These are phyloP conservation scores for Boletales sp. DNA, from an alignment of 768 basidiomycete genomes.

Conservation along the genomic window DNA sequence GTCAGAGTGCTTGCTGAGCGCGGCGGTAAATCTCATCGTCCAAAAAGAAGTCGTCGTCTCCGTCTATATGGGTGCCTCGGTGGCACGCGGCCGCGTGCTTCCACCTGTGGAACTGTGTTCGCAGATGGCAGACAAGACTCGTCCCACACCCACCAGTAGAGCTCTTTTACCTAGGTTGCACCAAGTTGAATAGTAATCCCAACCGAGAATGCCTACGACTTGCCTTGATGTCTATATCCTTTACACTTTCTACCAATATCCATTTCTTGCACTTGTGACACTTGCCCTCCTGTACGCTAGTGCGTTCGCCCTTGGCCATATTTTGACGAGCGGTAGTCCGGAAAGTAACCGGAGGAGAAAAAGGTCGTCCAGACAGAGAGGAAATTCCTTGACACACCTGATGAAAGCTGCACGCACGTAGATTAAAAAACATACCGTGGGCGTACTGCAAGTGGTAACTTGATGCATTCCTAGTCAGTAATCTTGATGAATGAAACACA, in stretches of 20 bases:
- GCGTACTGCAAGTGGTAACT: conserved; percentile 84
- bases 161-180: conserved; percentile 55
- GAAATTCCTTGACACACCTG: conserved; percentile 55
- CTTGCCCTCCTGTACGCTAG: conserved; percentile 59
- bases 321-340: conserved; percentile 44
- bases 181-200: neutral
- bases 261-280: conserved; percentile 78
- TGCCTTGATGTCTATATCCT: conserved; percentile 72
- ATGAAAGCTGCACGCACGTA: neutral
- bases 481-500: neutral
- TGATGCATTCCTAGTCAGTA: conserved; percentile 2
- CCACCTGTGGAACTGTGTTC: conserved; percentile 49
- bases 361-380: conserved; percentile 61
- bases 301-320: conserved; percentile 57
- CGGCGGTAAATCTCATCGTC: conserved; percentile 44
- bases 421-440: conserved; percentile 48
- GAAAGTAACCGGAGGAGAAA: conserved; percentile 72
- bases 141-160: conserved; percentile 62
- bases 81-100: conserved; percentile 83
- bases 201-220: neutral
- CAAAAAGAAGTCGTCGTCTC: conserved; percentile 56
- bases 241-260: conserved; percentile 69
- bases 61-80: conserved; percentile 49
- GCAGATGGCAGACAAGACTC: neutral
- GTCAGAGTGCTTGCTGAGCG: conserved; percentile 14